Percentiles rank a stretch among this genome's conserved stretches.
Evolutionary conservation across 169 alveolate genomes (phyloP).

Genomic region (Plasmodium gallinaceum): DNA sequence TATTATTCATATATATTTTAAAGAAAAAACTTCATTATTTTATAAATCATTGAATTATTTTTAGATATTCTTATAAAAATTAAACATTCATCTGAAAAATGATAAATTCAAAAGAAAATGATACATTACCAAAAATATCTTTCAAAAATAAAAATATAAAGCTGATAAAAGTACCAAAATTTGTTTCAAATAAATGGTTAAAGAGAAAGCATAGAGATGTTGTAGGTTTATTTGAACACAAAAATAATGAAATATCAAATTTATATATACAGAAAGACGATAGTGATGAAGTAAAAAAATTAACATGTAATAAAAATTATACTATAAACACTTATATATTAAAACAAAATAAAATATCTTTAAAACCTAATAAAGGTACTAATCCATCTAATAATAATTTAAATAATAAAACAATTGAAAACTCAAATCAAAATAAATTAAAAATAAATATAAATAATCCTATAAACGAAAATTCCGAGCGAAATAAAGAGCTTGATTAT

Average conservation of each 20-base stretch:
- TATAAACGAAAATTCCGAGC: conserved; percentile 26
- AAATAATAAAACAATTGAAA: conserved; percentile 28
- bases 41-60: background rate
- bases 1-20: background rate
- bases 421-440: conserved; percentile 29
- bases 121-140: conserved; percentile 20
- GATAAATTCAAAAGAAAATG: conserved; percentile 43
- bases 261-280: conserved; percentile 67
- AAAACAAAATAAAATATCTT: conserved; percentile 34
- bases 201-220: conserved; percentile 56
- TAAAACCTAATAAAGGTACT: conserved; percentile 25
- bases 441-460: conserved; percentile 41
- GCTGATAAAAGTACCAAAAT: conserved; percentile 67
- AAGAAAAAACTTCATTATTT: background rate
- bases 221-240: conserved; percentile 65
- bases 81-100: conserved; percentile 18
- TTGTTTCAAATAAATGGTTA: conserved; percentile 73
- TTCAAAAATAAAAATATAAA: conserved; percentile 49
- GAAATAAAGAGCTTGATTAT: conserved; percentile 54
- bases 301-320: conserved; percentile 57
- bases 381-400: conserved; percentile 10
- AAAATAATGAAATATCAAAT: conserved; percentile 27
- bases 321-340: conserved; percentile 69
- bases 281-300: conserved; percentile 64
- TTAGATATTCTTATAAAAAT: background rate